These are phyloP conservation scores for Collybia mongolica DNA, from an alignment of 768 basidiomycete species.

Conservation along the genomic window DNA sequence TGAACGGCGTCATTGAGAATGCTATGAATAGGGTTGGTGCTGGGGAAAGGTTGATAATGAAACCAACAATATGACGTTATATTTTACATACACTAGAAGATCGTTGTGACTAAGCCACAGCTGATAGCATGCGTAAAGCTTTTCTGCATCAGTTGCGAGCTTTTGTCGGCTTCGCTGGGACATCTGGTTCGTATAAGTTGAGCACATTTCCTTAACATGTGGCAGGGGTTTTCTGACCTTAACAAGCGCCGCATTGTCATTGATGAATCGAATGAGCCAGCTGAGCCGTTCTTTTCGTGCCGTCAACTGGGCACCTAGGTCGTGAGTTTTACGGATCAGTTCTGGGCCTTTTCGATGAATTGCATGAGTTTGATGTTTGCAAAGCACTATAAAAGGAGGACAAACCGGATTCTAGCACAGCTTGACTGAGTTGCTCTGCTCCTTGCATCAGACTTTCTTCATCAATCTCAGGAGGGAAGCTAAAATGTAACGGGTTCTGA, in stretches of 20 bases:
- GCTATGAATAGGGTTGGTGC: conserved; percentile 54
- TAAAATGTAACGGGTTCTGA: conserved; percentile 78
- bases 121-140: conserved; percentile 75
- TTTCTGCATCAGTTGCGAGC: conserved; percentile 83
- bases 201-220: not conserved
- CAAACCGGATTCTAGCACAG: conserved; percentile 72
- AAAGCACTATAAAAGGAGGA: not conserved
- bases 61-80: not conserved
- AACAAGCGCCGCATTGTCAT: conserved; percentile 75
- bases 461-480: conserved; percentile 78
- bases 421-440: conserved; percentile 71
- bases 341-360: conserved; percentile 45
- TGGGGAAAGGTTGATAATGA: conserved; percentile 22
- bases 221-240: conserved; percentile 49
- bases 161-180: conserved; percentile 76
- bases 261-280: conserved; percentile 88
- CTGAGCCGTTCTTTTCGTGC: conserved; percentile 73
- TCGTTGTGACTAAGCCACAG: conserved; percentile 81
- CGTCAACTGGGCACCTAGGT: conserved; percentile 74
- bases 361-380: conserved; percentile 4
- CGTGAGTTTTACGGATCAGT: conserved; percentile 73
- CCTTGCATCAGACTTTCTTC: conserved; percentile 78
- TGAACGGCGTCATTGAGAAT: conserved; percentile 72
- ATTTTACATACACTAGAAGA: conserved; percentile 50
- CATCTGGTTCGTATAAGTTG: conserved; percentile 46